Evolutionary conservation across 139 green algal genomes (phyloP).

Genomic region (Ostreobium quekettii): DNA sequence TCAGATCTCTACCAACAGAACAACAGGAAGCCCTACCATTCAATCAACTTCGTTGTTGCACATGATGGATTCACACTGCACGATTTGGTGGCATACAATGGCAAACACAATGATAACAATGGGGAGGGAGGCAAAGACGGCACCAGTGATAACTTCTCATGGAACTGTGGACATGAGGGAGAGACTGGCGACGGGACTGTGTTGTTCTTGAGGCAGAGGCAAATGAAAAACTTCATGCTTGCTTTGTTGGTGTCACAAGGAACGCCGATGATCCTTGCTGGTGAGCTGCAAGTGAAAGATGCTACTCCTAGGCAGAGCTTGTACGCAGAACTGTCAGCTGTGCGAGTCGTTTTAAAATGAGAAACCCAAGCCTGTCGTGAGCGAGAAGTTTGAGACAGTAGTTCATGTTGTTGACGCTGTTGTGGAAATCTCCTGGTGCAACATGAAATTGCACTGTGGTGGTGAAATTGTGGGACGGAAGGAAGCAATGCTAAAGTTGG

Average conservation of each 20-base stretch:
- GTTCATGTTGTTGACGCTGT: too few relatives aligned
- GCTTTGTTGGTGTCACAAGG: slow-evolving; percentile 81
- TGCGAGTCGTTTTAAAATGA: too few relatives aligned
- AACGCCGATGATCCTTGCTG: slow-evolving; percentile 87
- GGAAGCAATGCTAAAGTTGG: too few relatives aligned
- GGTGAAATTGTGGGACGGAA: too few relatives aligned
- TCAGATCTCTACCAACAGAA: slow-evolving; percentile 86
- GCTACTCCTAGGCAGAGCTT: too few relatives aligned
- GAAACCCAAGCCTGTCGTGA: too few relatives aligned
- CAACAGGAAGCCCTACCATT: slow-evolving; percentile 76
- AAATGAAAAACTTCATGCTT: slow-evolving; percentile 90
- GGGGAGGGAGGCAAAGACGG: slow-evolving; percentile 73
- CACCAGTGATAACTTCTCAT: slow-evolving; percentile 95
- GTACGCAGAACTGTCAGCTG: too few relatives aligned
- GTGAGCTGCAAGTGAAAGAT: too few relatives aligned
- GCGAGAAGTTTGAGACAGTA: too few relatives aligned
- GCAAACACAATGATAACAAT: slow-evolving; percentile 80
- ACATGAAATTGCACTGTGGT: too few relatives aligned
- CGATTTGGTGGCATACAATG: slow-evolving; percentile 82
- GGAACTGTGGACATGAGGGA: slow-evolving; percentile 95
- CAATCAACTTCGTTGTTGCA: slow-evolving; percentile 91
- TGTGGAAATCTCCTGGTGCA: too few relatives aligned
- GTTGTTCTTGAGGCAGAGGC: slow-evolving; percentile 50
- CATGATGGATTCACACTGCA: slow-evolving; percentile 93
- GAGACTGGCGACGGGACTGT: slow-evolving; percentile 59